These are phyloP conservation scores for Wickerhamiella azymoides DNA, from an alignment of 805 yeast genomes.

Conservation along the genomic window DNA sequence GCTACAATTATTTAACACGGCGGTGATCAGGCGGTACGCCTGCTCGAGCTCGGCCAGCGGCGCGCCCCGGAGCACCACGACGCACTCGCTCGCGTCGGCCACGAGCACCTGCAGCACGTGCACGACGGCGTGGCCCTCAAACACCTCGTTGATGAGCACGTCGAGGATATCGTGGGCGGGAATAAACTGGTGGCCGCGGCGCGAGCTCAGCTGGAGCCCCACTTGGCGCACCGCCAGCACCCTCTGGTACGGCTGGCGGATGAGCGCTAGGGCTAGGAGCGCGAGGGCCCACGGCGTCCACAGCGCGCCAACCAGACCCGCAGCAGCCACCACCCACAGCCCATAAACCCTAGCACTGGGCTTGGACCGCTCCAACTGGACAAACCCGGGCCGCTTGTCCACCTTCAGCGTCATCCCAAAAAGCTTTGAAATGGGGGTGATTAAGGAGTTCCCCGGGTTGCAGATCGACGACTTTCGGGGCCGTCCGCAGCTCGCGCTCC, in stretches of 20 bases:
- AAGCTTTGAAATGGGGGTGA: slow-evolving; percentile 10
- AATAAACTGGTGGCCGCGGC: slow-evolving; percentile 30
- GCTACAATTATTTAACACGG: background rate
- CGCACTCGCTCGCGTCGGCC: slow-evolving; percentile 25
- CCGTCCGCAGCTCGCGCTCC: slow-evolving; percentile 22
- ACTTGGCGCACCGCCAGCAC: slow-evolving; percentile 32
- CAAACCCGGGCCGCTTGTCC: background rate
- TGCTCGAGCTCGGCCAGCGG: slow-evolving; percentile 13
- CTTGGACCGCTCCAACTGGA: background rate
- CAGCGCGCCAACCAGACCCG: background rate
- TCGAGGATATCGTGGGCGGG: slow-evolving; percentile 47
- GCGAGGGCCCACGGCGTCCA: background rate
- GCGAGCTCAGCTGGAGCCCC: slow-evolving; percentile 33
- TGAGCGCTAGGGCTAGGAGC: background rate
- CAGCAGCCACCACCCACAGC: background rate
- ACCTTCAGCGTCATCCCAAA: background rate
- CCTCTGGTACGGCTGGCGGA: slow-evolving; percentile 20
- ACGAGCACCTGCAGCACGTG: slow-evolving; percentile 50
- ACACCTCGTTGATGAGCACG: slow-evolving; percentile 63
- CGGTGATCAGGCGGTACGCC: slow-evolving; percentile 6
- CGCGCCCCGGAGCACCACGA: slow-evolving; percentile 22
- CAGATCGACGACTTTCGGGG: slow-evolving; percentile 26
- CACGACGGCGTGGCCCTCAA: slow-evolving; percentile 50
- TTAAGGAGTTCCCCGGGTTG: slow-evolving; percentile 37
- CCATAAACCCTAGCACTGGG: background rate